Base-by-base conservation (phyloP, 805 yeast species). In the Candida orba region DNA sequence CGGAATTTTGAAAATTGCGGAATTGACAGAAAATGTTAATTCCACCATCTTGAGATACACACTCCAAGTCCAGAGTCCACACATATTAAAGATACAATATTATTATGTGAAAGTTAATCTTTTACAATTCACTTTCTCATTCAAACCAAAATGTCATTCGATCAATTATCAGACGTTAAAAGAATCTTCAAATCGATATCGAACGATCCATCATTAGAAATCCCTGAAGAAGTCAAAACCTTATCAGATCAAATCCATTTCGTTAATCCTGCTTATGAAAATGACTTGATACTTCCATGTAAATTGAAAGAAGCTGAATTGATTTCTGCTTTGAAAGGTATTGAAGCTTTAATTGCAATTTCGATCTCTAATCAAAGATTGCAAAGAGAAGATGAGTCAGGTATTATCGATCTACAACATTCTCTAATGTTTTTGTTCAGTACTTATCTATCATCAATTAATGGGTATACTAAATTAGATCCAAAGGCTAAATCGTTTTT, bases 351-450 rank as follows among this genome's bases (percentile, higher is more conserved):
- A 3, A 29, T 37, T 24, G 44, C 44, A 3, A 31, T 41, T 20
- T 40, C 33, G 20, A 41, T 41, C 6, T 41, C 44, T n/a, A 37
- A 41, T 13, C 35, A 41, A 18, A 35, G 44, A 14, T 17, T 41
- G 13, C 20, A 24, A 20, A 41, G 13, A 32, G 22, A 31, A 4
- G 44, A 41, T 22, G 29, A 36, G 4, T 12, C 20, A 3, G 44
- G 40, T 31, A 33, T 14, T 6, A 31, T 41, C 22, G 44, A 41
- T 18, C 10, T 41, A 5, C 44, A 41, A 24, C 44, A 41, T 18
- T 41, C 44, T 4, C 22, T 41, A 20, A 41, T 41, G 44, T 41
- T 37, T 15, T 35, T 41, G 10, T 41, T 41, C 32, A 37, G 34
- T 35, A 41, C 44, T 15, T 41, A 41, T 34, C 20, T 41, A 8